A percentile compares a stretch with the other conserved stretches of the same genome.
Evolutionary conservation across 768 basidiomycete species (phyloP).

Genomic region (Zangia roseola): DNA sequence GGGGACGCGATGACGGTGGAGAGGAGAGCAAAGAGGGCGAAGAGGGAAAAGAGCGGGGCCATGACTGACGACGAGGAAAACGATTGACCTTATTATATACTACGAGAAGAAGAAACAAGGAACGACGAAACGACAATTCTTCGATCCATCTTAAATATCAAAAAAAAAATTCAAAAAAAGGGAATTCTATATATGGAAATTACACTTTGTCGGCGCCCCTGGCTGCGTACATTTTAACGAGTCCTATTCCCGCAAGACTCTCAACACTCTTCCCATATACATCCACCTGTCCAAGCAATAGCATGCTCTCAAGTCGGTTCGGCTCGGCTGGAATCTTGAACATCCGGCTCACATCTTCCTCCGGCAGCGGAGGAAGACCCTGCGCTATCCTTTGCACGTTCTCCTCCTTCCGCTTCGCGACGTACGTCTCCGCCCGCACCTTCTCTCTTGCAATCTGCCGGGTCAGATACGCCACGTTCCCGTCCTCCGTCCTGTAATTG

Average conservation of each 20-base stretch:
- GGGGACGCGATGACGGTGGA: conserved; percentile 36
- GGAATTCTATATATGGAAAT: neutral
- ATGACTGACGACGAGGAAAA: conserved; percentile 12
- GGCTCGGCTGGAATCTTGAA: conserved; percentile 91
- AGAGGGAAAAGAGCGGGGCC: conserved; percentile 40
- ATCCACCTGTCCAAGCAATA: conserved; percentile 86
- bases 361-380: conserved; percentile 82
- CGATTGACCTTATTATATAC: conserved; percentile 4
- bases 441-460: conserved; percentile 89
- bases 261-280: conserved; percentile 78
- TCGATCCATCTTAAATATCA: too few relatives aligned
- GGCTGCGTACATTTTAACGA: conserved; percentile 87
- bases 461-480: conserved; percentile 83
- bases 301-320: conserved; percentile 81
- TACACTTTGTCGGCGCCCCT: conserved; percentile 31
- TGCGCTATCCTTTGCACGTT: conserved; percentile 75
- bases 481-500: conserved; percentile 85
- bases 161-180: neutral
- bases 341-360: conserved; percentile 79
- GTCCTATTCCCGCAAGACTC: conserved; percentile 51
- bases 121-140: too few relatives aligned
- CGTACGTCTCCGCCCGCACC: conserved; percentile 70
- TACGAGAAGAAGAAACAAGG: neutral
- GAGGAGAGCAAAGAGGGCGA: conserved; percentile 46
- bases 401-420: conserved; percentile 88